Evolutionary conservation across 179 eudicot species (phyloP).

Genomic region (Beta lomatogona): DNA sequence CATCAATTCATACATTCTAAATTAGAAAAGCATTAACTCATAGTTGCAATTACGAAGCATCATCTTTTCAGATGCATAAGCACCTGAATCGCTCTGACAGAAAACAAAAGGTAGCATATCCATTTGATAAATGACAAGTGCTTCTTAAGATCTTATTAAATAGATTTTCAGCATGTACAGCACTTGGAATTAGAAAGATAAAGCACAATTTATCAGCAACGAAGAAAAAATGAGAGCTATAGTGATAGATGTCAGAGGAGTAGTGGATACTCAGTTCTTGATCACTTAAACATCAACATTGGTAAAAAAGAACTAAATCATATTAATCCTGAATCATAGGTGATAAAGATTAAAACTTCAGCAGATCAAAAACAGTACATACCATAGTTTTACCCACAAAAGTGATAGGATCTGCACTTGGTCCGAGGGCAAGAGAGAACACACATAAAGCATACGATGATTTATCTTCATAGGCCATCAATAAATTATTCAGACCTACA

Average conservation of each 20-base stretch:
- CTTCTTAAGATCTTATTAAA: neutral
- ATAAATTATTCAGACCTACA: slow-evolving; percentile 78
- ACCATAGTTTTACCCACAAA: slow-evolving; percentile 88
- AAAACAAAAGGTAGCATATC: too few species aligned
- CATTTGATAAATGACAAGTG: neutral
- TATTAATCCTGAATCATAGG: neutral
- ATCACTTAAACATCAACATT: neutral
- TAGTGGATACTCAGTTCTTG: neutral
- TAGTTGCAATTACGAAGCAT: too few species aligned
- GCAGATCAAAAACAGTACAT: slow-evolving; percentile 25
- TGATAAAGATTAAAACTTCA: neutral
- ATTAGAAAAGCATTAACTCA: too few species aligned
- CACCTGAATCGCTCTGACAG: too few species aligned
- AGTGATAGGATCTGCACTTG: slow-evolving; percentile 75
- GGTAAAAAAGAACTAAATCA: neutral
- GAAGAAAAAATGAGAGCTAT: neutral
- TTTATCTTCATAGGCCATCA: slow-evolving; percentile 91
- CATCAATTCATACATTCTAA: too few species aligned
- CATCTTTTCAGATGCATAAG: too few species aligned
- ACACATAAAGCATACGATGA: slow-evolving; percentile 91
- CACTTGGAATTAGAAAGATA: neutral
- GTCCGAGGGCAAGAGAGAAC: slow-evolving; percentile 88
- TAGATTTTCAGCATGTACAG: neutral
- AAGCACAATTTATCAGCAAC: neutral
- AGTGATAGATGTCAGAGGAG: neutral